These are phyloP conservation scores for Ceratobasidium sp. DNA, from an alignment of 1,284 basidiomycete genomes.

Conservation along the genomic window DNA sequence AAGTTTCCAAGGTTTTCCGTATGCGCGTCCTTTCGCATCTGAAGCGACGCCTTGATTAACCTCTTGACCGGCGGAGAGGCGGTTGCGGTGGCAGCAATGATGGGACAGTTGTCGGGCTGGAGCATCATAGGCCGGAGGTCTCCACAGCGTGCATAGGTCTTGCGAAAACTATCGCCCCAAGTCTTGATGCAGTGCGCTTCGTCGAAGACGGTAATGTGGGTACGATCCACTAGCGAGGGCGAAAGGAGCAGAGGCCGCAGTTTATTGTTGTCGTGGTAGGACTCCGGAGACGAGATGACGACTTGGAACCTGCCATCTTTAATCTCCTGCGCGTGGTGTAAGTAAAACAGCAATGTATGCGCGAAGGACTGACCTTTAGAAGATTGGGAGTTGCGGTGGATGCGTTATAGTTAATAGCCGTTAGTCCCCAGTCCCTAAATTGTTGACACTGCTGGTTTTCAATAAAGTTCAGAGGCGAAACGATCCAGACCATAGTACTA, in stretches of 20 bases:
- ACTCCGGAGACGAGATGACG: slow-evolving; percentile 23
- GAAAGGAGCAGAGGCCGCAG: not conserved
- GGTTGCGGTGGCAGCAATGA: not conserved
- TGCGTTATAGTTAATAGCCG: not conserved
- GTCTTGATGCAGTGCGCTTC: slow-evolving; percentile 24
- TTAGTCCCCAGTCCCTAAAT: not conserved
- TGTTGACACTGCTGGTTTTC: not conserved
- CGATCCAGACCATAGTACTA: not conserved
- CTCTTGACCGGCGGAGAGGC: too few species aligned
- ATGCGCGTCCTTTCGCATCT: too few species aligned
- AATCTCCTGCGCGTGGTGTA: not conserved
- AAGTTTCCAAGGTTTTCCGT: too few species aligned
- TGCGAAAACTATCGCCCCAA: slow-evolving; percentile 14
- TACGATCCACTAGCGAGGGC: not conserved
- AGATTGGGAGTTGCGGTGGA: not conserved
- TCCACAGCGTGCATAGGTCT: not conserved
- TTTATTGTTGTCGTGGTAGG: not conserved
- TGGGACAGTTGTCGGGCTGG: not conserved
- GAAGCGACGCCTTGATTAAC: too few species aligned
- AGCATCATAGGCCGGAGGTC: not conserved
- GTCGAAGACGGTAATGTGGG: not conserved
- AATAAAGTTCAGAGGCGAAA: not conserved
- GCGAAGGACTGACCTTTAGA: not conserved
- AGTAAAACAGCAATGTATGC: not conserved
- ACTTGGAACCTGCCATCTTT: not conserved